These are phyloP conservation scores for Berberis vulgaris DNA, from an alignment of 164 flowering plant species.

Conservation along the genomic window DNA sequence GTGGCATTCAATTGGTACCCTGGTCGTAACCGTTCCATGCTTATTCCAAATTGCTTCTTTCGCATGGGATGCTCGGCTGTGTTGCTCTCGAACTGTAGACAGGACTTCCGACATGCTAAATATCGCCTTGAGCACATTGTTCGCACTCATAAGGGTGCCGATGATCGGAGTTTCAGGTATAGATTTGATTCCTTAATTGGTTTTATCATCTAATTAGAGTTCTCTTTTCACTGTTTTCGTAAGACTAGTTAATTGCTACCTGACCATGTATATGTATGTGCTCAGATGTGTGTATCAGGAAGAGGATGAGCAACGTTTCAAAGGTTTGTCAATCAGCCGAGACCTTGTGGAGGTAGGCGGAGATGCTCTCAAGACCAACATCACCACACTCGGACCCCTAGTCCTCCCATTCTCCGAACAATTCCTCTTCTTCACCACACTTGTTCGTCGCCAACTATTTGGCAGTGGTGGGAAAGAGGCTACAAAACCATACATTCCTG, in stretches of 20 bases:
- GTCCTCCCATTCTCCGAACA: conserved; percentile 91
- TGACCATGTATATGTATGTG: background rate
- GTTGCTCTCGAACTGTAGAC: conserved; percentile 73
- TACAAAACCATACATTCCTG: conserved; percentile 77
- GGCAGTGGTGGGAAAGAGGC: conserved; percentile 34
- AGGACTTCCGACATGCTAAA: conserved; percentile 62
- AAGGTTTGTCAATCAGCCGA: conserved; percentile 57
- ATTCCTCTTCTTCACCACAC: conserved; percentile 57
- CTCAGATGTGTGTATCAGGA: conserved; percentile 74
- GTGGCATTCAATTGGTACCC: conserved; percentile 79
- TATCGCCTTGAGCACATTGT: conserved; percentile 84
- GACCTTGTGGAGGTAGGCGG: conserved; percentile 83
- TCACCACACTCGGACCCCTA: conserved; percentile 85
- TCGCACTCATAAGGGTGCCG: conserved; percentile 86
- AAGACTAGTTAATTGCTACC: background rate
- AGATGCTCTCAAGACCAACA: conserved; percentile 84
- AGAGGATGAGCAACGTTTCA: conserved; percentile 61
- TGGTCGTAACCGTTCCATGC: conserved; percentile 75
- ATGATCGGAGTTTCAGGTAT: conserved; percentile 79
- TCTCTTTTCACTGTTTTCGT: background rate
- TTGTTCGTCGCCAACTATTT: conserved; percentile 40
- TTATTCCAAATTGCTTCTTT: conserved; percentile 80
- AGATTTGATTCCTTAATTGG: background rate
- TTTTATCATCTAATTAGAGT: background rate
- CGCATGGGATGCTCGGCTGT: conserved; percentile 93